A percentile compares a stretch with the other conserved stretches of the same genome.
These are phyloP conservation scores for Chaetomium sp. DNA, from an alignment of 2,329 filamentous ascomycete genomes.

Conservation along the genomic window DNA sequence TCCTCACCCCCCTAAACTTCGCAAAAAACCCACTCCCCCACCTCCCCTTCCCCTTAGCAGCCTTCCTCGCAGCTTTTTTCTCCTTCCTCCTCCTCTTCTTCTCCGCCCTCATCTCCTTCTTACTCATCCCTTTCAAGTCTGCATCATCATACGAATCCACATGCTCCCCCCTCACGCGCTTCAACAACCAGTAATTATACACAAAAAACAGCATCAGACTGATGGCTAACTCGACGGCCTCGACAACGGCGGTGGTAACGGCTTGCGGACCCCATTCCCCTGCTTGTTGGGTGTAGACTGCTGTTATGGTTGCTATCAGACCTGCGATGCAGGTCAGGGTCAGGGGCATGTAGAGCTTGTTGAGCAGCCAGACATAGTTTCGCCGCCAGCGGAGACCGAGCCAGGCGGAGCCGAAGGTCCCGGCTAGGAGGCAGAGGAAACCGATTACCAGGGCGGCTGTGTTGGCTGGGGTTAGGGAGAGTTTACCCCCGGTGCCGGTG, in stretches of 20 bases:
- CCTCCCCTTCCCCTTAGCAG: not conserved
- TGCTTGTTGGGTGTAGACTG: constrained; percentile 42
- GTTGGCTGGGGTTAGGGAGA: constrained; percentile 13
- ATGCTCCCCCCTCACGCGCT: constrained; percentile 28
- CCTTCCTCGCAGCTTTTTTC: constrained; percentile 7
- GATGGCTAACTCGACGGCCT: constrained; percentile 26
- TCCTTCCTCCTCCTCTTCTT: constrained; percentile 21
- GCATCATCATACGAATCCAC: constrained; percentile 5
- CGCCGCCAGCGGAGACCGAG: constrained; percentile 38
- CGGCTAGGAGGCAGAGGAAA: constrained; percentile 36
- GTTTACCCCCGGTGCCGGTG: not conserved
- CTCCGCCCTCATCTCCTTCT: constrained; percentile 6
- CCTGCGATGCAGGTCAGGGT: constrained; percentile 44
- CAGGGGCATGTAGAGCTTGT: constrained; percentile 42
- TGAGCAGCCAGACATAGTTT: constrained; percentile 50
- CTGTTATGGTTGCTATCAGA: constrained; percentile 42
- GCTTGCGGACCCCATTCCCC: constrained; percentile 40
- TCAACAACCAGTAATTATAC: constrained; percentile 29
- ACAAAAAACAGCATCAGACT: constrained; percentile 27
- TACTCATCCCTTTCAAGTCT: not conserved
- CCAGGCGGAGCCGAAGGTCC: constrained; percentile 34
- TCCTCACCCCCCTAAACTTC: constrained; percentile 3
- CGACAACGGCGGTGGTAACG: constrained; percentile 34
- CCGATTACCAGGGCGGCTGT: constrained; percentile 37
- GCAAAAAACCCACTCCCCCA: not conserved